Base-by-base conservation (phyloP, 768 basidiomycete genomes). In the Pleurotus citrinopileatus region DNA sequence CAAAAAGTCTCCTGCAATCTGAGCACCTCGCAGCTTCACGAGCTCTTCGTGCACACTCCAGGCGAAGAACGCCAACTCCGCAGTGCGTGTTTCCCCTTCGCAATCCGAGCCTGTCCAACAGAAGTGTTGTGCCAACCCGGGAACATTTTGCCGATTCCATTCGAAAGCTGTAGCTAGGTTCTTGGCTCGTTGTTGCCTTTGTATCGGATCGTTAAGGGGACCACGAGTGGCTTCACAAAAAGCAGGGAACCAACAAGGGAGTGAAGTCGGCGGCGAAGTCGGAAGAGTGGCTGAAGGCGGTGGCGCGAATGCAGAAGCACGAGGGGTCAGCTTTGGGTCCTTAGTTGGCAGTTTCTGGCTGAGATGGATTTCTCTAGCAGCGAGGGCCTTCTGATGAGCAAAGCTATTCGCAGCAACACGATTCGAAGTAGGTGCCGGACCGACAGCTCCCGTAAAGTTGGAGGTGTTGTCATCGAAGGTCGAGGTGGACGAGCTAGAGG, bases 81-180 rank as follows among this genome's bases (percentile, higher is more conserved):
- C 42, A 4, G 28, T 53, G 17, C 17, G 13, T 19, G 7, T 40
- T 25, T 52, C 28, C 34, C 53, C 56, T 25, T 61, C 55, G 9
- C 54, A 50, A 36, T 15, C 6, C 48, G 48, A 22, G 22, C 59
- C 63, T 12, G 57, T 51, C 61, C 61, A 66, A 52, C 59, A 63
- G 36, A 70, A 67, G 47, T 64, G 61, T 46, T 67, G 61, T 1
- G 65, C 63, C 12, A 70, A 64, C 44, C 64, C 62, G 8, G 57
- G 53, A 38, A 67, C 56, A 2, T 57, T 48, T 38, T 58, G 55
- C 20, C 57, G 50, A 25, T 59, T 56, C 65, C 65, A 66, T 22
- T 17, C 22, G 27, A 36, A 9, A 9, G 32, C 9, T n/a, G 10
- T 34, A n/a, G 23, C 29, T 12, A 55, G 28, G 40, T 40, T 43